A percentile compares a stretch with the other conserved stretches of the same genome.
phyloP scores from a whole-genome alignment of 176 grass and related monocot genomes.

The Lolium rigidum region DNA sequence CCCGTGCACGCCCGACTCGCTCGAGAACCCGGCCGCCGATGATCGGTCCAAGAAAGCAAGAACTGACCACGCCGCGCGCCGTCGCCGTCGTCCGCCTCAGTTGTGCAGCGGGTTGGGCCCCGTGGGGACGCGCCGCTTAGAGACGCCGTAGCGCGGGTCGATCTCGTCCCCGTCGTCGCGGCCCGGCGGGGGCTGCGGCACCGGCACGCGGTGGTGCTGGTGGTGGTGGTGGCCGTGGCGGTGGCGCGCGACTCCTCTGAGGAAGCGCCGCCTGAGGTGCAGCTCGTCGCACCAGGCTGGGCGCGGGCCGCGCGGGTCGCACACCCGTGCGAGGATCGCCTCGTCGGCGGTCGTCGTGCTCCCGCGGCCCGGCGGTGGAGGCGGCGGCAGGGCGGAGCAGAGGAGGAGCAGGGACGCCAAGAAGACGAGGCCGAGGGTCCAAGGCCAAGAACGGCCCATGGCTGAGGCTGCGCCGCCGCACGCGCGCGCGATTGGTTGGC shows the following conservation, averaged over 20 bases:
- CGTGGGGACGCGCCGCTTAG: conserved; percentile 79
- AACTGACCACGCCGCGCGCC: conserved; percentile 41
- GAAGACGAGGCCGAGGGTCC: conserved; percentile 48
- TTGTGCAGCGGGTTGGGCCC: conserved; percentile 96
- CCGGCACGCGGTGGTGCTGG: conserved; percentile 2
- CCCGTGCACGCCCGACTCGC: not conserved
- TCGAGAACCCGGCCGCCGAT: conserved; percentile 21
- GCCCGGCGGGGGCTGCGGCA: conserved; percentile 46
- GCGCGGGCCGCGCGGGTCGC: conserved; percentile 35
- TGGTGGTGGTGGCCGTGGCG: not conserved
- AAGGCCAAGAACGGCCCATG: conserved; percentile 50
- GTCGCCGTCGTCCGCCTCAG: conserved; percentile 29
- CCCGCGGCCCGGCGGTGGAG: not conserved
- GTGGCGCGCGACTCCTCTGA: not conserved
- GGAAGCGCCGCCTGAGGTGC: conserved; percentile 21
- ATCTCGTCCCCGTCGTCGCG: conserved; percentile 62
- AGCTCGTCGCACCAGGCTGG: conserved; percentile 55
- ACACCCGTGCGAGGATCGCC: conserved; percentile 40
- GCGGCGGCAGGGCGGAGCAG: conserved; percentile 20
- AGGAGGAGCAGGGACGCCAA: conserved; percentile 54
- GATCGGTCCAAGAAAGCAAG: conserved; percentile 51
- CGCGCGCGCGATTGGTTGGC: not conserved
- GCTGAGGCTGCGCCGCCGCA: conserved; percentile 35
- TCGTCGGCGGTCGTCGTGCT: conserved; percentile 30
- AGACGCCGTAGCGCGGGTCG: conserved; percentile 71